These are phyloP conservation scores for Ilex asprella DNA, from an alignment of 257 asterid species.

Conservation along the genomic window DNA sequence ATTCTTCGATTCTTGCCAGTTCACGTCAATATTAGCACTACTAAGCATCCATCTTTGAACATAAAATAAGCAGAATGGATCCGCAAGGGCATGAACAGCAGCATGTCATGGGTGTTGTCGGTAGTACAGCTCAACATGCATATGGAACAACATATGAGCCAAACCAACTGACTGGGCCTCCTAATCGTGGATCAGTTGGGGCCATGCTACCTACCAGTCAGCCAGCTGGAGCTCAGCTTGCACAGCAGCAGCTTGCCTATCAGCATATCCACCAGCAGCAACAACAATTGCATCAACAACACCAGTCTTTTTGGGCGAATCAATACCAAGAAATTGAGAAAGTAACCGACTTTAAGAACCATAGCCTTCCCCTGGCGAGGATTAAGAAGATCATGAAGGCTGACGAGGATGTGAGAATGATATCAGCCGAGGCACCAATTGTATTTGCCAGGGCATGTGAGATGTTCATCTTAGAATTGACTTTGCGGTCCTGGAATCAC, in stretches of 20 bases:
- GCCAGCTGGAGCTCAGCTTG: slow-evolving; percentile 7
- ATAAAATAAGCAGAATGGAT: slow-evolving; percentile 15
- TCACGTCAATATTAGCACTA: background rate
- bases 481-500: slow-evolving; percentile 26
- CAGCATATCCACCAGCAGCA: slow-evolving; percentile 22
- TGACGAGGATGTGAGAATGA: slow-evolving; percentile 32
- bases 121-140: slow-evolving; percentile 6
- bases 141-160: slow-evolving; percentile 9
- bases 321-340: slow-evolving; percentile 15
- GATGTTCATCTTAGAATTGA: slow-evolving; percentile 28
- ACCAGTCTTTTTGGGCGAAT: slow-evolving; percentile 15
- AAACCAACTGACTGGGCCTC: slow-evolving; percentile 10
- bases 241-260: slow-evolving; percentile 3
- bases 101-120: slow-evolving; percentile 8
- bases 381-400: slow-evolving; percentile 36
- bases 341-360: slow-evolving; percentile 21
- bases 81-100: slow-evolving; percentile 12
- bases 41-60: background rate
- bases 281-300: slow-evolving; percentile 10
- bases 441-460: slow-evolving; percentile 31
- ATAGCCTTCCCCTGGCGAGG: slow-evolving; percentile 30
- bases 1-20: too few relatives aligned
- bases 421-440: slow-evolving; percentile 30
- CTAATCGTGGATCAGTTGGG: slow-evolving; percentile 4
- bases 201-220: slow-evolving; percentile 8